Evolutionary conservation across 495 filamentous ascomycete species (phyloP).

Genomic region (Geoglossum glabrum): DNA sequence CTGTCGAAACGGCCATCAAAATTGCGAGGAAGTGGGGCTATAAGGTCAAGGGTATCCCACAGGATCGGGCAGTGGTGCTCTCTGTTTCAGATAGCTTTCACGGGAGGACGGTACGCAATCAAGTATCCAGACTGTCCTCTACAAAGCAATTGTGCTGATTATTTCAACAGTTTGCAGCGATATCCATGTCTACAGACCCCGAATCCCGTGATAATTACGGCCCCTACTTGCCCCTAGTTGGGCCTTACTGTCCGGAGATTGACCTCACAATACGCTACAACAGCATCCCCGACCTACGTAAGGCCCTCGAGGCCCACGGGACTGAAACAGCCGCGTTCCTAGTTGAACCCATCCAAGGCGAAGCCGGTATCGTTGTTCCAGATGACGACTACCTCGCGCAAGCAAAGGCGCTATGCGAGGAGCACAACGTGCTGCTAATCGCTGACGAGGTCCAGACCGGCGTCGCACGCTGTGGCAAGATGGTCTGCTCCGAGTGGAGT

Average conservation of each 20-base stretch:
- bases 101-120: conserved; percentile 57
- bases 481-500: conserved; percentile 88
- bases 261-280: conserved; percentile 67
- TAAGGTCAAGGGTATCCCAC: conserved; percentile 45
- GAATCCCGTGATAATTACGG: conserved; percentile 96
- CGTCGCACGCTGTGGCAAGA: conserved; percentile 81
- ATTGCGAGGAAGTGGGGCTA: conserved; percentile 98
- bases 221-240: conserved; percentile 77
- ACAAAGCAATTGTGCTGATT: conserved; percentile 10
- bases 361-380: conserved; percentile 92
- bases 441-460: conserved; percentile 98
- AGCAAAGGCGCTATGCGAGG: conserved; percentile 71
- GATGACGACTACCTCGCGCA: conserved; percentile 71
- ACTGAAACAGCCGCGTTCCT: conserved; percentile 80
- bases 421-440: conserved; percentile 85
- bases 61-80: conserved; percentile 69
- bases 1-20: conserved; percentile 96
- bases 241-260: conserved; percentile 57
- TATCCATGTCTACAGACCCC: conserved; percentile 84
- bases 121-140: conserved; percentile 7
- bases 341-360: conserved; percentile 94
- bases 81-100: conserved; percentile 87
- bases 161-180: conserved; percentile 61
- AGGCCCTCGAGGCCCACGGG: conserved; percentile 60
- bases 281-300: conserved; percentile 59